Percentiles rank a stretch among this genome's conserved stretches.
Conservation (phyloP, 768 basidiomycete genomes). For the Lactarius sanguifluus region DNA sequence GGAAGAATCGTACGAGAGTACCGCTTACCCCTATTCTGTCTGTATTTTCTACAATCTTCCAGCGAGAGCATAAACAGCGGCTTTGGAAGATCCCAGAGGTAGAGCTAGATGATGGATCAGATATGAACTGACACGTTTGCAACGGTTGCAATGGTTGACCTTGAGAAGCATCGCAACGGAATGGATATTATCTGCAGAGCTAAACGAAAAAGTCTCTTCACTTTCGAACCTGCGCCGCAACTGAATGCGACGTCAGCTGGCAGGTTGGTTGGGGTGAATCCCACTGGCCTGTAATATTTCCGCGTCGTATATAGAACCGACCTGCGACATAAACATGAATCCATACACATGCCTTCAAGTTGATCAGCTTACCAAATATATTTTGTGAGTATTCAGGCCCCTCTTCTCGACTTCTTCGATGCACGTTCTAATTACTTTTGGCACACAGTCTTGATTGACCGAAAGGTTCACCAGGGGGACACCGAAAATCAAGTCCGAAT, state of each 20-base stretch:
- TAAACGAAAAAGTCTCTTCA: background rate
- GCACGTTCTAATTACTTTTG: background rate
- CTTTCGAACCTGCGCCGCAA: conserved; percentile 1
- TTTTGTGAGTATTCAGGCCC: background rate
- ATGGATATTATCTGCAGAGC: background rate
- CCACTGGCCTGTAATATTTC: background rate
- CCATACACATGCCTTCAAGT: background rate
- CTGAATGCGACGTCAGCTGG: background rate
- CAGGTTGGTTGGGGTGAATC: background rate
- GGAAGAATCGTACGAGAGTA: background rate
- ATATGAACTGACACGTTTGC: background rate
- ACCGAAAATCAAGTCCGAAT: background rate
- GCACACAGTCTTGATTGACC: background rate
- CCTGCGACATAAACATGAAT: background rate
- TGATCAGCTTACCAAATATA: background rate
- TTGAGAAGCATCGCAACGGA: conserved; percentile 1
- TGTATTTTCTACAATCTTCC: background rate
- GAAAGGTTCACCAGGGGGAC: background rate
- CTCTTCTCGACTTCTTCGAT: background rate
- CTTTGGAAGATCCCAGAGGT: conserved; percentile 1
- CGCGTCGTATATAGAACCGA: background rate
- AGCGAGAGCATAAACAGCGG: background rate
- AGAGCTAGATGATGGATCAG: background rate
- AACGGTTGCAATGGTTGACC: background rate
- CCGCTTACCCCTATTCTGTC: background rate